Evolutionary conservation across 306 rosid genomes (phyloP), one percentile per base, ranked within the genome.

Genomic region (Castanopsis chinensis): DNA sequence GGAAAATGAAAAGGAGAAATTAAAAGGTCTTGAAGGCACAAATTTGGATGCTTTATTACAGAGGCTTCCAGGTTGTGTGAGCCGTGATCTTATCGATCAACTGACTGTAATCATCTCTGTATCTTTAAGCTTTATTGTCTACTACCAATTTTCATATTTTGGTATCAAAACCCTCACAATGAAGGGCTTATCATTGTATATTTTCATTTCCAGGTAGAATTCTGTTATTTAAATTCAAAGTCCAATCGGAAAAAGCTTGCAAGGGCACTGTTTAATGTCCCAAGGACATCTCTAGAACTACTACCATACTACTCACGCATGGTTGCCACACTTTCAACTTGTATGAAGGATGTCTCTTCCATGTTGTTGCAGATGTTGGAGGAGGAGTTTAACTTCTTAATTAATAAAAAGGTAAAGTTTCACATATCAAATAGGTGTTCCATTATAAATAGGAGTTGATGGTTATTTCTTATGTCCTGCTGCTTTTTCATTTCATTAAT

Each of bases 61-160:
- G 91, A 91, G 98, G 86, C 99, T 96, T 49, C 99, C 98, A 0
- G 97, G 99, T 76, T 96, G 97, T 54, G 99, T 96, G 81, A 91
- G 98, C 93, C 98, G 99, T 74, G 99, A 96, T 79, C 99, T 96
- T 85, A 96, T 96, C 21, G 99, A 96, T 84, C 98, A 93, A 82
- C 83, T 96, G 86, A 91, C 99, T 70, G 99, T 96, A 88, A 90
- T 87, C 76, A 64, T 41, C 75, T 88, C 32, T 60, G 14, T 69
- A 64, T 43, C 60, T 37, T 74, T 64, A 70, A 70, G 63, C 75
- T 51, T 67, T 85, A 9, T 64, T 79, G 18, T 68, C 58, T 30
- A 72, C 43, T 73, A 68, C 72, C 57, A 69, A 21, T 17, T 45
- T 57, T 80, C n/a, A 0, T n/a, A n/a, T 78, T 57, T 83, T 60